phyloP scores from a whole-genome alignment of 345 rosid genomes.

The Euphorbia pulcherrima region DNA sequence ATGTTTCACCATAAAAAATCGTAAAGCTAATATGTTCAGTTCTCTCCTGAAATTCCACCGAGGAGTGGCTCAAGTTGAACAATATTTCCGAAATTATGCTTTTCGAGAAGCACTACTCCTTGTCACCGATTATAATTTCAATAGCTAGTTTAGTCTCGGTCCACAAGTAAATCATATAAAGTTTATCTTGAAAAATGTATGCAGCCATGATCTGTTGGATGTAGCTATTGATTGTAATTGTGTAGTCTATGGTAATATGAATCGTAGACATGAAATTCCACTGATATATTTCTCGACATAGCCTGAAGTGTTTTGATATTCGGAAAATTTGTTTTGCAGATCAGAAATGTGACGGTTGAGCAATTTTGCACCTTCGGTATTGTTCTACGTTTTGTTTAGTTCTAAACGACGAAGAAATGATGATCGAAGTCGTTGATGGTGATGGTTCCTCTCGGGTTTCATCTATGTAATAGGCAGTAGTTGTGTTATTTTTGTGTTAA shows the following conservation, averaged over 20 bases:
- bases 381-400: conserved; percentile 12
- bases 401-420: conserved; percentile 1
- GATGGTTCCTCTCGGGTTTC: conserved; percentile 2
- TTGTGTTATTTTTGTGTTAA: not conserved
- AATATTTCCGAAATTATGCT: not conserved
- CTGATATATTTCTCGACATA: not conserved
- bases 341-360: not conserved
- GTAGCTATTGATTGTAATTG: not conserved
- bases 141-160: not conserved
- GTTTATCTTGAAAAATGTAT: not conserved
- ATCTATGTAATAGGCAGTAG: conserved; percentile 7
- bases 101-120: not conserved
- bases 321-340: conserved; percentile 17
- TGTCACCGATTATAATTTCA: not conserved
- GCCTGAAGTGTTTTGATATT: not conserved
- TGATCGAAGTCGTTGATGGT: not conserved
- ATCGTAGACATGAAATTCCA: too few relatives aligned
- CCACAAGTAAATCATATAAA: not conserved
- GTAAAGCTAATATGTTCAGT: not conserved
- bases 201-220: not conserved
- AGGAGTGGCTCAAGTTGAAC: not conserved
- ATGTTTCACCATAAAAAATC: not conserved
- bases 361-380: not conserved
- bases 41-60: not conserved
- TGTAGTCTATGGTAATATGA: not conserved